Evolutionary conservation across 768 basidiomycete species (phyloP).

Genomic region (Termitomyces sp.): DNA sequence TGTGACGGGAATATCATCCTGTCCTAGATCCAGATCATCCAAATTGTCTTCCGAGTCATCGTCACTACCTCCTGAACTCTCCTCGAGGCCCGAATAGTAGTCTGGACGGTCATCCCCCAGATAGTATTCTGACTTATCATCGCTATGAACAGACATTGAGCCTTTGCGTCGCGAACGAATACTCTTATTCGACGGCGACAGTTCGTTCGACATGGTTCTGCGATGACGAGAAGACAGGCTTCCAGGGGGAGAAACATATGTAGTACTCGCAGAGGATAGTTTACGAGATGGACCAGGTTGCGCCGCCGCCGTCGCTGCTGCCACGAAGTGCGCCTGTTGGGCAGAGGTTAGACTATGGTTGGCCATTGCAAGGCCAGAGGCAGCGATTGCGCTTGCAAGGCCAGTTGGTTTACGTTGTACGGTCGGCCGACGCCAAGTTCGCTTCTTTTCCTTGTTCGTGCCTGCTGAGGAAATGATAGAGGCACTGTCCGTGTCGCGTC

Average conservation of each 20-base stretch:
- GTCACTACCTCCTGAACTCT: constrained; percentile 25
- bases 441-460: constrained; percentile 28
- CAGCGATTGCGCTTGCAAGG: constrained; percentile 63
- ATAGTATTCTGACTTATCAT: constrained; percentile 25
- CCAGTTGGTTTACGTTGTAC: constrained; percentile 45
- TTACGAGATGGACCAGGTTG: constrained; percentile 4
- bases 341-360: constrained; percentile 45
- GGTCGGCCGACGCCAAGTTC: constrained; percentile 36
- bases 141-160: constrained; percentile 24
- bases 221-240: constrained; percentile 21
- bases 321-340: constrained; percentile 34
- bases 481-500: constrained; percentile 16
- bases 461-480: constrained; percentile 20
- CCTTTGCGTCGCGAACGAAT: constrained; percentile 3
- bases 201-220: constrained; percentile 22
- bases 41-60: constrained; percentile 29
- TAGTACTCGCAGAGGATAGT: constrained; percentile 13
- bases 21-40: constrained; percentile 43
- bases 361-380: constrained; percentile 62
- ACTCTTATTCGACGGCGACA: constrained; percentile 27
- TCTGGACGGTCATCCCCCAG: constrained; percentile 24
- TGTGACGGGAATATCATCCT: constrained; percentile 84
- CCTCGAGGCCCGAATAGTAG: constrained; percentile 36
- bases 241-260: constrained; percentile 21
- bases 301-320: constrained; percentile 19